Percentiles rank a stretch among this genome's conserved stretches.
These are phyloP conservation scores for Dothidotthia symphoricarpi DNA, from an alignment of 2,329 filamentous ascomycete species.

Conservation along the genomic window DNA sequence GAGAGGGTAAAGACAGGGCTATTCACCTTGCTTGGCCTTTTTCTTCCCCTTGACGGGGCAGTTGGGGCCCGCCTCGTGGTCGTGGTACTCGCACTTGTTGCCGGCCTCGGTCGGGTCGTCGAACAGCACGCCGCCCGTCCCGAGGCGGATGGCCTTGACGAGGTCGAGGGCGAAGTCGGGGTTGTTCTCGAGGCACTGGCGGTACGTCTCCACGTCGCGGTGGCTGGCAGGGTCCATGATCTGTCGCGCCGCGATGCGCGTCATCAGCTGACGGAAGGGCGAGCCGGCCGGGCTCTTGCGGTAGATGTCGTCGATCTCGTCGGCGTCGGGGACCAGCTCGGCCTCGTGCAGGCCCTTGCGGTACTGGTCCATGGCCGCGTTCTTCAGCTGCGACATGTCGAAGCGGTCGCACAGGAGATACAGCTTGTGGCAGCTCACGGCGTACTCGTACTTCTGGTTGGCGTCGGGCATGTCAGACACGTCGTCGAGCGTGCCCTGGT, in stretches of 20 bases:
- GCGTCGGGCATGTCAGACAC: conserved; percentile 46
- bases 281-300: conserved; percentile 46
- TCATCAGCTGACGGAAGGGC: conserved; percentile 53
- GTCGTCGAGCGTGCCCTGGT: conserved; percentile 55
- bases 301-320: conserved; percentile 57
- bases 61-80: conserved; percentile 48
- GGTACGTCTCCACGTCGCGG: conserved; percentile 51
- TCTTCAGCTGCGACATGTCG: conserved; percentile 52
- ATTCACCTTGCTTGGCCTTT: conserved; percentile 41
- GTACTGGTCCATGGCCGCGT: conserved; percentile 56
- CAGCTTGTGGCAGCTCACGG: conserved; percentile 54
- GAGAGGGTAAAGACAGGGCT: conserved; percentile 9
- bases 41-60: conserved; percentile 40
- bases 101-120: conserved; percentile 51
- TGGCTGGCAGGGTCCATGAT: conserved; percentile 57
- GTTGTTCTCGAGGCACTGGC: conserved; percentile 50
- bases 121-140: conserved; percentile 52
- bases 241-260: conserved; percentile 55
- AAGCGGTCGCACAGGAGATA: conserved; percentile 55
- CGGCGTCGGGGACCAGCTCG: conserved; percentile 53
- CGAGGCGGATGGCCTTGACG: conserved; percentile 52
- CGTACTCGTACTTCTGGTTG: conserved; percentile 54
- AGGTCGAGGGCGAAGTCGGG: conserved; percentile 55
- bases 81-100: conserved; percentile 52
- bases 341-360: conserved; percentile 51